These are phyloP conservation scores for Alternaria rosae DNA, from an alignment of 2,329 filamentous ascomycete genomes.

Conservation along the genomic window DNA sequence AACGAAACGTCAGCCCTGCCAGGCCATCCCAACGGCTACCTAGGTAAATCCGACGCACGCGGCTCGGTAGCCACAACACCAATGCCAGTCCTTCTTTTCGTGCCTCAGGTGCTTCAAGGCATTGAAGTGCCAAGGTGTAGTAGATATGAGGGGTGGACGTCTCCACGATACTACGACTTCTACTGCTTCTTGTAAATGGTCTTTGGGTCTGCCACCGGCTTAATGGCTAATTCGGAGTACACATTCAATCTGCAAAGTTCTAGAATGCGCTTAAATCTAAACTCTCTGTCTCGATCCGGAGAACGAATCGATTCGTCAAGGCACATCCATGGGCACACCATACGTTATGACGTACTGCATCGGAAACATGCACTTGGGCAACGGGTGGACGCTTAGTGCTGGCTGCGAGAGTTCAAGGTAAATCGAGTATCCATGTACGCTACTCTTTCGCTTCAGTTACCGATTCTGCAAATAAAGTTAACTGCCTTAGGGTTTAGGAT, in stretches of 20 bases:
- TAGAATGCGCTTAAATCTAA: neutral
- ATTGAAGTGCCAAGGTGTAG: neutral
- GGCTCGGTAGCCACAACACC: neutral
- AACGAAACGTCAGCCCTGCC: conserved; percentile 23
- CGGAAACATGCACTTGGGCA: neutral
- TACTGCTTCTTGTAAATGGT: neutral
- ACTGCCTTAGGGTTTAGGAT: neutral
- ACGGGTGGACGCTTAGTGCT: neutral
- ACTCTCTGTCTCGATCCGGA: neutral
- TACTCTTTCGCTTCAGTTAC: neutral
- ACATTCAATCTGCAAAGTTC: neutral
- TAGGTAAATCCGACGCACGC: neutral
- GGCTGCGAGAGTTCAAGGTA: neutral
- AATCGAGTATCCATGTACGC: neutral
- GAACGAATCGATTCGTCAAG: neutral
- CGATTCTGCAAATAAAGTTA: neutral
- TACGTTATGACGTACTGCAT: neutral
- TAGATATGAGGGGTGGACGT: neutral
- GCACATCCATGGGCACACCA: neutral
- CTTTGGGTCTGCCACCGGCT: neutral
- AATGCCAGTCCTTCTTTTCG: neutral
- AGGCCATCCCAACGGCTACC: conserved; percentile 6
- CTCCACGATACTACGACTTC: conserved; percentile 3
- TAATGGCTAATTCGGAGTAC: neutral
- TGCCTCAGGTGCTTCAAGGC: neutral